Conservation (phyloP, 225 moss, liverwort and hornwort species). For the Pleurozium schreberi region DNA sequence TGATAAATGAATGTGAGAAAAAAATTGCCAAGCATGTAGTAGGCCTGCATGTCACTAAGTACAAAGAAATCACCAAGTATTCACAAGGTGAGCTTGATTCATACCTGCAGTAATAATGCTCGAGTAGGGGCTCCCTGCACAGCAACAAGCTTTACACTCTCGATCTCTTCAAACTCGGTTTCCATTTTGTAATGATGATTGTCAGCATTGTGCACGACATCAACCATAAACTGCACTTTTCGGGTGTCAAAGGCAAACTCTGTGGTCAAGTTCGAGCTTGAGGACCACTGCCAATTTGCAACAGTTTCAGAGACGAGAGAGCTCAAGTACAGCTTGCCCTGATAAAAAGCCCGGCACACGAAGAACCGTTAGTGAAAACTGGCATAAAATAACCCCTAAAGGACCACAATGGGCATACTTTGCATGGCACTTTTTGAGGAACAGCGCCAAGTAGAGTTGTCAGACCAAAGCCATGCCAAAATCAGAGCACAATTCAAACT, state of each 20-base stretch:
- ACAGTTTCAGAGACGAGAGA: conserved; percentile 11
- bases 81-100: neutral
- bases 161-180: conserved; percentile 39
- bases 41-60: neutral
- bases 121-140: conserved; percentile 6
- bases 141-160: conserved; percentile 24
- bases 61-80: neutral
- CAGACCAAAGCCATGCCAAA: no score
- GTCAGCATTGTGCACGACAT: neutral
- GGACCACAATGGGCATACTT: neutral
- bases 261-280: conserved; percentile 18
- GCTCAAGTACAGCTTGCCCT: conserved; percentile 34
- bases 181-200: conserved; percentile 39
- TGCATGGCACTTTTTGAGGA: neutral
- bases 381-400: neutral
- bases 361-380: neutral
- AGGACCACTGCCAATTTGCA: conserved; percentile 28
- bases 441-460: neutral
- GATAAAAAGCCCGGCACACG: neutral
- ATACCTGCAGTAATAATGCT: conserved; percentile 40
- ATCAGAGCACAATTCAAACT: no score
- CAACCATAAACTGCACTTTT: conserved; percentile 20
- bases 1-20: neutral
- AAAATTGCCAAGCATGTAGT: neutral
- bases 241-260: conserved; percentile 37